A percentile compares a stretch with the other conserved stretches of the same genome.
Evolutionary conservation across 202 grass and related monocot species (phyloP).

Genomic region (Zoysia matrella): DNA sequence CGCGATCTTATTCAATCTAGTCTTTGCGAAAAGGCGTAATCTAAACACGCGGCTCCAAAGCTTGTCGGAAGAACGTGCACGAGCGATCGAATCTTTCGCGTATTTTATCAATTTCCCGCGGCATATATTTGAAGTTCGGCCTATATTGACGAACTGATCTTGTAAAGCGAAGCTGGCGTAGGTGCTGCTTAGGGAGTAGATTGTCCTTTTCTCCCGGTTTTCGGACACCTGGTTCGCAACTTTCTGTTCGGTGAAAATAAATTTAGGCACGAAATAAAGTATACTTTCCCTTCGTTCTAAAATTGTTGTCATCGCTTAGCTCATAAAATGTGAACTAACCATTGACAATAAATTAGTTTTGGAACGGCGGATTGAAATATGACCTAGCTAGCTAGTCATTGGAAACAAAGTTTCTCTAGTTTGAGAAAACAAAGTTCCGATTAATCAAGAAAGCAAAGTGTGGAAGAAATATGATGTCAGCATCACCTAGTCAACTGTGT

Average conservation of each 20-base stretch:
- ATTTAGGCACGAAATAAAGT: no score
- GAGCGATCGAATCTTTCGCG: conserved; percentile 28
- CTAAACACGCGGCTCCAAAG: conserved; percentile 25
- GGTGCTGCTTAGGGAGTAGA: neutral
- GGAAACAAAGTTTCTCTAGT: no score
- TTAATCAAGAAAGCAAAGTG: no score
- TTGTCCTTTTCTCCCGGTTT: conserved; percentile 17
- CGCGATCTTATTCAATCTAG: conserved; percentile 19
- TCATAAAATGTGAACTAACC: no score
- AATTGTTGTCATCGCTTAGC: no score
- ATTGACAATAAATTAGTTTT: no score
- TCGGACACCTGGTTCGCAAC: neutral
- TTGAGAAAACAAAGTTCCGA: no score
- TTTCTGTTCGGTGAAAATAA: neutral
- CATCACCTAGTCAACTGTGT: no score
- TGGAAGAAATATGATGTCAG: no score
- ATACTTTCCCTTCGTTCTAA: no score
- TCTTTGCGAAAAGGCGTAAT: conserved; percentile 29
- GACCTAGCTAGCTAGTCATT: no score
- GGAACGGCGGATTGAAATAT: no score
- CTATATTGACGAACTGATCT: neutral
- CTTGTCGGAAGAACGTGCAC: conserved; percentile 55
- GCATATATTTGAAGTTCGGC: neutral
- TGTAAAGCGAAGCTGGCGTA: neutral
- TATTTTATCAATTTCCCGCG: neutral